Evolutionary conservation across 73 alveolate genomes (phyloP).

Genomic region (Uronychia binucleata): DNA sequence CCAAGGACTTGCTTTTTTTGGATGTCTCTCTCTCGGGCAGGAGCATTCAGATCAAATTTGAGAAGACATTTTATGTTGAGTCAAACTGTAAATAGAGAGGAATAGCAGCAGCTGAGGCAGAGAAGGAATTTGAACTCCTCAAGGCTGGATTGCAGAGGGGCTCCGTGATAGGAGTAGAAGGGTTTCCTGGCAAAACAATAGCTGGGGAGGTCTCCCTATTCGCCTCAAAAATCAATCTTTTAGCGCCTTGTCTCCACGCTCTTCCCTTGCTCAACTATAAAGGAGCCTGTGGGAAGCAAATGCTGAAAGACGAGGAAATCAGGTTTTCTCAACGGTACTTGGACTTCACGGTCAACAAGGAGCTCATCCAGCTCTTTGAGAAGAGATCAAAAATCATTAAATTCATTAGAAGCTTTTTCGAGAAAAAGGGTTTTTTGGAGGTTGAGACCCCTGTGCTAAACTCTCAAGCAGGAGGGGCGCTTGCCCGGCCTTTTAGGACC

Average conservation of each 20-base stretch:
- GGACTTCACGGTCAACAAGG: constrained; percentile 94
- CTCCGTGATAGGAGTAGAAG: constrained; percentile 95
- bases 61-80: background rate
- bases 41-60: constrained; percentile 30
- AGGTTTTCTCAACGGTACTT: constrained; percentile 96
- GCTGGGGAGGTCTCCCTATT: constrained; percentile 94
- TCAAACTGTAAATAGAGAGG: background rate
- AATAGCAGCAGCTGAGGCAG: background rate
- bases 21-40: constrained; percentile 40
- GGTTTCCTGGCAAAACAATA: constrained; percentile 94
- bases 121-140: background rate
- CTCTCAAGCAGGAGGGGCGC: constrained; percentile 99
- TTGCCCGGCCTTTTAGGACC: constrained; percentile 99
- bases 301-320: constrained; percentile 94
- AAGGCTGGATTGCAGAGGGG: constrained; percentile 73
- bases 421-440: constrained; percentile 93
- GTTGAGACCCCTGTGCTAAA: constrained; percentile 99
- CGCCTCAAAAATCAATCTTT: constrained; percentile 69
- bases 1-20: constrained; percentile 35
- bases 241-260: constrained; percentile 89
- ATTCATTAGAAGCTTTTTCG: constrained; percentile 90
- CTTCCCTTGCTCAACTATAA: constrained; percentile 84
- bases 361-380: constrained; percentile 84
- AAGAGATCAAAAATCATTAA: constrained; percentile 91
- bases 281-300: constrained; percentile 61